Percentiles rank a stretch among this genome's conserved stretches.
Evolutionary conservation across 2,329 filamentous ascomycete species (phyloP).

Genomic region (Trichoderma pleuroti): DNA sequence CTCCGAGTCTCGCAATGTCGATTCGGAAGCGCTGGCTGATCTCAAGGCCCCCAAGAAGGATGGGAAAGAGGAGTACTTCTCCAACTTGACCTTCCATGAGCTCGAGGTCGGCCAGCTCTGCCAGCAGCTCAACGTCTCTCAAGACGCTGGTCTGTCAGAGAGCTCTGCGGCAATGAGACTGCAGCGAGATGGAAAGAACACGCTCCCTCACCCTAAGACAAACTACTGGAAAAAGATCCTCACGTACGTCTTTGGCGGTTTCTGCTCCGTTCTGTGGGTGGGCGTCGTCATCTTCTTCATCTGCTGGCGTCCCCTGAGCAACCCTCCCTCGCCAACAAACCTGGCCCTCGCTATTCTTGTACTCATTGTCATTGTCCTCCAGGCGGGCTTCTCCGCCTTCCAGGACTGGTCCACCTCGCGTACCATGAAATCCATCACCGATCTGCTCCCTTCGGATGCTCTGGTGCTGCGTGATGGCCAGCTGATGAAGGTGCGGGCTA

Average conservation of each 20-base stretch:
- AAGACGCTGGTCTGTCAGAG: constrained; percentile 35
- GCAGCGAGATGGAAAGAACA: constrained; percentile 41
- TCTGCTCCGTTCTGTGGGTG: constrained; percentile 46
- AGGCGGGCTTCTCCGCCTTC: constrained; percentile 45
- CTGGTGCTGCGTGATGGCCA: constrained; percentile 44
- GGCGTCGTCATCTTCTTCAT: constrained; percentile 47
- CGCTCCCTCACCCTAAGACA: constrained; percentile 39
- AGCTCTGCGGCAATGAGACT: constrained; percentile 33
- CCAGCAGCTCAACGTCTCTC: constrained; percentile 39
- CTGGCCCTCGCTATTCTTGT: constrained; percentile 45
- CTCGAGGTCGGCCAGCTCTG: constrained; percentile 34
- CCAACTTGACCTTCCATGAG: constrained; percentile 38
- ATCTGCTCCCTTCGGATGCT: constrained; percentile 43
- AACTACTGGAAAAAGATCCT: constrained; percentile 43
- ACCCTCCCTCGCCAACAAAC: constrained; percentile 42
- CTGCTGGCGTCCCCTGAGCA: constrained; percentile 45
- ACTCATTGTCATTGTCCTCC: constrained; percentile 45
- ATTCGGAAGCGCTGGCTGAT: constrained; percentile 23
- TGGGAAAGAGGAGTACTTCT: constrained; percentile 40
- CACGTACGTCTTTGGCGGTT: constrained; percentile 45
- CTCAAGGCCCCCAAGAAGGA: constrained; percentile 33
- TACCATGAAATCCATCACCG: constrained; percentile 46
- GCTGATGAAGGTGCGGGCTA: constrained; percentile 37
- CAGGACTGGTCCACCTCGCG: constrained; percentile 46
- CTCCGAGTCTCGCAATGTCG: constrained; percentile 34